phyloP scores from a whole-genome alignment of 495 filamentous ascomycete genomes.

The Cercophora scortea region DNA sequence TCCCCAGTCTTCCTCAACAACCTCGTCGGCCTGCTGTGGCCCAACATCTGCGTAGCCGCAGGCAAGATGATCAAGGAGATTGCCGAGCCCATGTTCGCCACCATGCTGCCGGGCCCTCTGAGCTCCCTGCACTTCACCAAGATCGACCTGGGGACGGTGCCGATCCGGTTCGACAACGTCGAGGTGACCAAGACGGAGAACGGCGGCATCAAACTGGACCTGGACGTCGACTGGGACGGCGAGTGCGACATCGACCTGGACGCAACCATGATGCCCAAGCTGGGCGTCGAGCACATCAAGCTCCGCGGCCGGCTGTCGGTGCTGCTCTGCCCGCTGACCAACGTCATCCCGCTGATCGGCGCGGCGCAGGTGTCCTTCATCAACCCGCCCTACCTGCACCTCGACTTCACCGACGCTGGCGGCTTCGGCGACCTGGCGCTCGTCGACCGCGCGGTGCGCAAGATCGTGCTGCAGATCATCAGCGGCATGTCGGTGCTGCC shows the following conservation, averaged over 20 bases:
- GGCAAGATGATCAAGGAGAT: slow-evolving; percentile 29
- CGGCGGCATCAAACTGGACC: slow-evolving; percentile 35
- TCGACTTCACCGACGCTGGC: slow-evolving; percentile 34
- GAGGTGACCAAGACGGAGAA: slow-evolving; percentile 29
- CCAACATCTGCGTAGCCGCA: slow-evolving; percentile 30
- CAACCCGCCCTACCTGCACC: slow-evolving; percentile 30
- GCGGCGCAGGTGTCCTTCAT: slow-evolving; percentile 37
- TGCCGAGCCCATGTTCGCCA: slow-evolving; percentile 32
- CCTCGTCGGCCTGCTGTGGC: slow-evolving; percentile 36
- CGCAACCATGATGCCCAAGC: slow-evolving; percentile 28
- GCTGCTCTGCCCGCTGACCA: slow-evolving; percentile 30
- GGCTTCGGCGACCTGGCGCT: slow-evolving; percentile 28
- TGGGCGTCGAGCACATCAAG: slow-evolving; percentile 36
- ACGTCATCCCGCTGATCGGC: slow-evolving; percentile 34
- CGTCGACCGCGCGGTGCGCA: slow-evolving; percentile 26
- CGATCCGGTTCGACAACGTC: slow-evolving; percentile 28
- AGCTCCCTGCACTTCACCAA: slow-evolving; percentile 30
- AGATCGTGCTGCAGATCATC: slow-evolving; percentile 31
- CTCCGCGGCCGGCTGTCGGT: slow-evolving; percentile 32
- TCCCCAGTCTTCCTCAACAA: slow-evolving; percentile 34
- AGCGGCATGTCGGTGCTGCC: slow-evolving; percentile 30
- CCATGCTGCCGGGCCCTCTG: slow-evolving; percentile 30
- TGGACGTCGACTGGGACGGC: slow-evolving; percentile 35
- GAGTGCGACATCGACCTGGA: slow-evolving; percentile 34
- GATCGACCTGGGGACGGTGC: slow-evolving; percentile 29